Base-by-base conservation (phyloP, 352 stramenopile species). In the Pseudoperonospora humuli region DNA sequence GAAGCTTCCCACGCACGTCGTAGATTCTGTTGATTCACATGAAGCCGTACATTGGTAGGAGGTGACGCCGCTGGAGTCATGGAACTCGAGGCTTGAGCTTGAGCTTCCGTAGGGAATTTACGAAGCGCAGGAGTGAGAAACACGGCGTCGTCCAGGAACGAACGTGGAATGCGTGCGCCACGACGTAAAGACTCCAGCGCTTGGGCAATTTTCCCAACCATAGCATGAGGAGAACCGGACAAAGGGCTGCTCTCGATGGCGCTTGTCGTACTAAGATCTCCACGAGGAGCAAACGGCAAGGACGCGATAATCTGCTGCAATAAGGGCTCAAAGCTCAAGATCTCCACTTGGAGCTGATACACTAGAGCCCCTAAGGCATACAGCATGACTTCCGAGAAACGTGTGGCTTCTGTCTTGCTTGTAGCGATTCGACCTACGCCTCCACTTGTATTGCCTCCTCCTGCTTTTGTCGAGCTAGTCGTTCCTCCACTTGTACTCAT, bases 1-100 rank as follows among this genome's bases (percentile, higher is more conserved):
- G 87, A 95, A 19, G 96, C 93, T 61, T 98, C 93, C 93, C 95
- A 98, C 14, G 93, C 83, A 19, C 84, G 75, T 39, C 93, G 73
- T 24, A 98, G 66, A 54, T 96, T 96, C 28, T 77, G 67, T 54
- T 97, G 71, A 57, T 98, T 98, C 2, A 97, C 85, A 45, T 96
- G 76, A 10, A 96, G 73, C 11, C 75, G 76, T 39, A 68, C 55
- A 34, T 70, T 84, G 0, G 75, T 64, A 1, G 75, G 70, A 9
- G 70, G 50, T 11, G 74, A 64, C 0, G 57, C 46, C 6, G 59
- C 52, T 19, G 66, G 51, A 11, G 64, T 60, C 29, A 52, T 70
- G 5, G 53, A 55, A 26, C 20, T 32, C 44, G 36, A 59, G 25
- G 24, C 52, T 45, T 59, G 61, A 20, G 25, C 54, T 46, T 54